Base-by-base conservation (phyloP, 2,329 filamentous ascomycete genomes). In the Coniochaeta hoffmannii region DNA sequence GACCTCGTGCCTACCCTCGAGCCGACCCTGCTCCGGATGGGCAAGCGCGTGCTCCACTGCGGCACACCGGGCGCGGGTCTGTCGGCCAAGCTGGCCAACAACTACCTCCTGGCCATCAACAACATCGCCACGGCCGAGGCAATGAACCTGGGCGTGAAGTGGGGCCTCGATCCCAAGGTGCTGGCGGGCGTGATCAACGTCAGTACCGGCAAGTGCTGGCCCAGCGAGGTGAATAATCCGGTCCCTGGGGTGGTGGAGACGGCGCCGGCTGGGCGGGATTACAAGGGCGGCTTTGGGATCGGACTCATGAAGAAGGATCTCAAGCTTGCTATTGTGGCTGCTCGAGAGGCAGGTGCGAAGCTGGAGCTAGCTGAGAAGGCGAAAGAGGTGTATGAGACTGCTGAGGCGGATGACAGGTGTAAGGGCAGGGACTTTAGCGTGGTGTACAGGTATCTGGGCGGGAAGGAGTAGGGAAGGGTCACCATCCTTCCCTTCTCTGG, bases 201-300 rank as follows among this genome's bases (percentile, higher is more conserved):
- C 3, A 94, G 90, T 63, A 97, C 93, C 0, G 94, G 94, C n/a
- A 83, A 80, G 61, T 97, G 92, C 78, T 99, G 94, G 94, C 91
- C 93, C 1, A 94, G 87, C 64, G 92, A 97, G 73, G 77, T 96
- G 59, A 99, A 99, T 73, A 97, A 97, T 68, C 94, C 94, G 0
- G 91, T 97, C 3, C 85, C 85, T 11, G 92, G 91, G 14, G 91
- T 97, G 0, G 79, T 93, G 22, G 84, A 87, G 58, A 82, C 80
- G 0, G 82, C 90, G 1, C 91, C 93, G 0, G 88, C 91, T 0
- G 82, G 79, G 55, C 78, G 87, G 56, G 91, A 88, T 54, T 99
- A 91, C 64, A 71, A 75, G 17, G 89, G 89, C 49, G 89, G 89
- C 0, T 94, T 93, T 61, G 87, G 87, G 1, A 82, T 93, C 56